phyloP scores from a whole-genome alignment of 1,284 basidiomycete species.

The Agaricales sp. region DNA sequence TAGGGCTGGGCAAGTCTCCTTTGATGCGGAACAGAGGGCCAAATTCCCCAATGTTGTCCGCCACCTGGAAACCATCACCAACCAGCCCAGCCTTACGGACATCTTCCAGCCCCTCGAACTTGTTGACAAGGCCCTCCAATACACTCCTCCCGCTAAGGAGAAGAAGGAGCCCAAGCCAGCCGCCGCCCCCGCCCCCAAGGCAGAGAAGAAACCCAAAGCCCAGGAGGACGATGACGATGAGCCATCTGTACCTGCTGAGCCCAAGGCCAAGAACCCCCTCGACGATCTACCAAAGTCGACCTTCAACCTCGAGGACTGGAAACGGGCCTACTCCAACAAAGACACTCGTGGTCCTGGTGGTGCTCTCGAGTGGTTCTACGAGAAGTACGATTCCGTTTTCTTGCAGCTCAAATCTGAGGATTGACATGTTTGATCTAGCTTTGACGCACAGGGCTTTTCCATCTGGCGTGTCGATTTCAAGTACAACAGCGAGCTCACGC shows the following conservation, averaged over 20 bases:
- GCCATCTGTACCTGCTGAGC: constrained; percentile 49
- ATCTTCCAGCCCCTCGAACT: constrained; percentile 56
- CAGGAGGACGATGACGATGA: constrained; percentile 54
- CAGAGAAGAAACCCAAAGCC: constrained; percentile 43
- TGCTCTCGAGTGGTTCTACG: constrained; percentile 81
- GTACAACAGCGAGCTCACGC: constrained; percentile 92
- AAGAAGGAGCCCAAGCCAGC: constrained; percentile 28
- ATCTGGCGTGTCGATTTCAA: constrained; percentile 93
- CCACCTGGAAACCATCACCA: constrained; percentile 74
- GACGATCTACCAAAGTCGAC: constrained; percentile 86
- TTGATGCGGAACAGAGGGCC: constrained; percentile 58
- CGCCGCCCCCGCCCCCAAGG: not conserved
- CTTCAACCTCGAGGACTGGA: constrained; percentile 97
- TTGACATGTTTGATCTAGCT: constrained; percentile 39
- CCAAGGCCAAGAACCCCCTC: constrained; percentile 89
- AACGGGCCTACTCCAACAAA: constrained; percentile 95
- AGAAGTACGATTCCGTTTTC: constrained; percentile 46
- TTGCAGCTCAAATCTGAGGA: constrained; percentile 10
- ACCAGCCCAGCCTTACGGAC: constrained; percentile 68
- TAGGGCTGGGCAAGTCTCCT: constrained; percentile 34
- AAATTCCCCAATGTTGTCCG: constrained; percentile 76
- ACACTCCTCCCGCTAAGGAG: constrained; percentile 66
- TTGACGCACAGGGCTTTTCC: constrained; percentile 87
- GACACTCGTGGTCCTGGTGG: constrained; percentile 78
- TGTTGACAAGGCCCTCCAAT: constrained; percentile 65